A percentile compares a stretch with the other conserved stretches of the same genome.
Conservation (phyloP, 495 filamentous ascomycete species). For the Bombardia bombarda region DNA sequence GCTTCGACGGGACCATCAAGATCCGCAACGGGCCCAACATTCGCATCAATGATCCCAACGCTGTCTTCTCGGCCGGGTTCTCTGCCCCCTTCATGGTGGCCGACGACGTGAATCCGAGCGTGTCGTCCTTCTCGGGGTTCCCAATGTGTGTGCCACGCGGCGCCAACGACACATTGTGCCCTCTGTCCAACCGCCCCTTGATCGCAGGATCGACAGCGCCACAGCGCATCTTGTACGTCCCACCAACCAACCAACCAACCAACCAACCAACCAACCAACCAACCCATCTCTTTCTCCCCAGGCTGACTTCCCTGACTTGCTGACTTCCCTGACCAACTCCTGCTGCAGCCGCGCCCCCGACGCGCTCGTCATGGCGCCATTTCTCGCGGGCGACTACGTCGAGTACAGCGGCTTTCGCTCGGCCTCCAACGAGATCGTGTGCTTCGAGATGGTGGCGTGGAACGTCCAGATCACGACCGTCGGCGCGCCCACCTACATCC, state of each 20-base stretch:
- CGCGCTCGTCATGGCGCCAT: constrained; percentile 29
- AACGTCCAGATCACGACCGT: constrained; percentile 28
- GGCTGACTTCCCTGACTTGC: too few species aligned
- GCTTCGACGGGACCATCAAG: constrained; percentile 22
- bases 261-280: background rate
- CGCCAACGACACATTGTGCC: constrained; percentile 23
- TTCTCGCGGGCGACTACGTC: constrained; percentile 30
- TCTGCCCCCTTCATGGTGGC: constrained; percentile 27
- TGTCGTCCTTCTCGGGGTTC: constrained; percentile 32
- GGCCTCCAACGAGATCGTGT: constrained; percentile 11
- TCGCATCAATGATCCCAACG: constrained; percentile 36
- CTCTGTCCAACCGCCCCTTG: constrained; percentile 23
- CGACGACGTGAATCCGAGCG: constrained; percentile 30
- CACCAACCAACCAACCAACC: background rate
- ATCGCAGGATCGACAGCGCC: background rate
- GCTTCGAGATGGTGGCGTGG: constrained; percentile 25
- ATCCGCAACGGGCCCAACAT: constrained; percentile 27
- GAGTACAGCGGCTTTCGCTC: constrained; percentile 24
- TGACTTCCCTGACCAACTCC: too few species aligned
- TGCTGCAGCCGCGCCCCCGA: constrained; percentile 24
- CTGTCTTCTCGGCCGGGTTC: constrained; percentile 24
- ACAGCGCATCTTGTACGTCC: constrained; percentile 16
- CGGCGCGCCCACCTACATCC: constrained; percentile 23
- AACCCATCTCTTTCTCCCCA: too few species aligned
- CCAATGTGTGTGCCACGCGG: constrained; percentile 36